phyloP scores from a whole-genome alignment of 139 green algal genomes.

The Tetradesmus obliquus region DNA sequence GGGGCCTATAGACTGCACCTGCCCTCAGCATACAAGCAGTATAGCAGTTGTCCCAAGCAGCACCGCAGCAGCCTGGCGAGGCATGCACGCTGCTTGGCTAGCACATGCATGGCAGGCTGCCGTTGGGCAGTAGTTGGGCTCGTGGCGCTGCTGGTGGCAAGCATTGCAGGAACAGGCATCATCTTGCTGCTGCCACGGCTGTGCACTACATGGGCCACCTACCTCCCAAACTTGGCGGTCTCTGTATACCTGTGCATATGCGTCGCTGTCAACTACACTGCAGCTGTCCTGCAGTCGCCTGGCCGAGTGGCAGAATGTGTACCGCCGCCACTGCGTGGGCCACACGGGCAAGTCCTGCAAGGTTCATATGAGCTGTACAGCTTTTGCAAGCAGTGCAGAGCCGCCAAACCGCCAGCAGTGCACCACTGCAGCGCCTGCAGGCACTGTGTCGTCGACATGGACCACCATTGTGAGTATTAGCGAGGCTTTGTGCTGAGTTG shows the following conservation, averaged over 20 bases:
- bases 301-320: slow-evolving; percentile 49
- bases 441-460: slow-evolving; percentile 62
- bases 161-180: neutral
- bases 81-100: neutral
- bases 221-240: slow-evolving; percentile 11
- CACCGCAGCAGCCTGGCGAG: neutral
- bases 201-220: slow-evolving; percentile 37
- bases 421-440: slow-evolving; percentile 66
- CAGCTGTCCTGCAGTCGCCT: slow-evolving; percentile 36
- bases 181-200: slow-evolving; percentile 19
- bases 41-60: neutral
- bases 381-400: slow-evolving; percentile 54
- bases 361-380: slow-evolving; percentile 34
- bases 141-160: neutral
- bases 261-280: slow-evolving; percentile 55
- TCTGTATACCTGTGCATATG: slow-evolving; percentile 24
- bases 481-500: too few species aligned
- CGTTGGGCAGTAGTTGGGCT: slow-evolving; percentile 39
- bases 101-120: neutral
- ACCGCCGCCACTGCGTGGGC: neutral
- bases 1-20: neutral
- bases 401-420: slow-evolving; percentile 43
- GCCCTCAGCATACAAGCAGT: neutral
- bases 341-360: slow-evolving; percentile 2
- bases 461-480: slow-evolving; percentile 69